Percentiles rank a stretch among this genome's conserved stretches.
These are phyloP conservation scores for Chamaecrista fasciculata DNA, from an alignment of 306 rosid species.

Conservation along the genomic window DNA sequence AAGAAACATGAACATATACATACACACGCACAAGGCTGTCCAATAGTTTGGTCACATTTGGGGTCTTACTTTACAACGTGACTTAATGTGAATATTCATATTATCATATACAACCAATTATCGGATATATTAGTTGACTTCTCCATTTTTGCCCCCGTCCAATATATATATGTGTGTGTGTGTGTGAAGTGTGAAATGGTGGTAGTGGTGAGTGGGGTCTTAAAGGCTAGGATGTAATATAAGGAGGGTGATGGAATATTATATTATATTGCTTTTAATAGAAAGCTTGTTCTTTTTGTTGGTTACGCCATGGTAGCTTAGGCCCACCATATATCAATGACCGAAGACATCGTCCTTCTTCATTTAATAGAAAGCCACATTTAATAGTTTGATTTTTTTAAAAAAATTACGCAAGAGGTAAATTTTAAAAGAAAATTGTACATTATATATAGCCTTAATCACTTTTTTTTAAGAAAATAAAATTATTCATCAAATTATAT, in stretches of 20 bases:
- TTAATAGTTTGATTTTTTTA: too few relatives aligned
- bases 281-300: conserved; percentile 41
- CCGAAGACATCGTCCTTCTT: too few relatives aligned
- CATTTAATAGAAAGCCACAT: too few relatives aligned
- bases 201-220: conserved; percentile 26
- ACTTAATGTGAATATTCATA: conserved; percentile 5
- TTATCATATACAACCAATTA: conserved; percentile 29
- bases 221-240: not conserved
- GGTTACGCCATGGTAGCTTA: conserved; percentile 32
- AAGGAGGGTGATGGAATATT: not conserved
- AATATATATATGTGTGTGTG: not conserved
- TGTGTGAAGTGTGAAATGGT: too few relatives aligned
- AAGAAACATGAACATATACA: not conserved
- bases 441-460: too few relatives aligned
- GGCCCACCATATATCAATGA: too few relatives aligned
- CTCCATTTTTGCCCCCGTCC: conserved; percentile 27
- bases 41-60: conserved; percentile 10
- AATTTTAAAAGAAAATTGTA: too few relatives aligned
- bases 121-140: conserved; percentile 33
- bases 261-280: conserved; percentile 28
- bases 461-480: too few relatives aligned
- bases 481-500: too few relatives aligned
- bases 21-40: not conserved
- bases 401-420: too few relatives aligned
- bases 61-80: conserved; percentile 24